phyloP scores from a whole-genome alignment of 1,284 basidiomycete genomes.

The Trichosporon sp. region DNA sequence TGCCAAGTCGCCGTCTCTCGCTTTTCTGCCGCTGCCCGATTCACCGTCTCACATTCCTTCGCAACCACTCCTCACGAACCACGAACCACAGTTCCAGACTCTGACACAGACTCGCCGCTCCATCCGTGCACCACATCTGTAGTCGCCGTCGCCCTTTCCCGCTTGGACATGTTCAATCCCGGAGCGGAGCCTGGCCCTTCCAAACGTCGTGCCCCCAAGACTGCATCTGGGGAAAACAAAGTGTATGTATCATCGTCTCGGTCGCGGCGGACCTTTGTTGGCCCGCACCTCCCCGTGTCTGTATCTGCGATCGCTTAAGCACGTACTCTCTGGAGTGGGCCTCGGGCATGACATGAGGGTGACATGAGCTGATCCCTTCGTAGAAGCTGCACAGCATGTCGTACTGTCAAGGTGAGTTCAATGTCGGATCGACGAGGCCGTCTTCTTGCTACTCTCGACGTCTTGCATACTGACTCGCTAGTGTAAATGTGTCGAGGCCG shows the following conservation, averaged over 20 bases:
- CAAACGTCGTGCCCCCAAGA: slow-evolving; percentile 7
- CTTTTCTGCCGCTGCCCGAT: not conserved
- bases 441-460: not conserved
- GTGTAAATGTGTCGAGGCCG: slow-evolving; percentile 21
- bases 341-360: not conserved
- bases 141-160: not conserved
- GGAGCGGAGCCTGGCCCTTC: slow-evolving; percentile 1
- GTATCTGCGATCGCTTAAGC: not conserved
- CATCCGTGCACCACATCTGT: not conserved
- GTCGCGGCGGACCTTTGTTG: not conserved
- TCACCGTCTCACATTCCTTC: not conserved
- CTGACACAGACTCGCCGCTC: not conserved
- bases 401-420: slow-evolving; percentile 15
- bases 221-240: slow-evolving; percentile 11
- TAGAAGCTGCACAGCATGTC: slow-evolving; percentile 20
- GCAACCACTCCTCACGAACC: slow-evolving; percentile 1
- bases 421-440: too few species aligned
- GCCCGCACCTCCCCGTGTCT: not conserved
- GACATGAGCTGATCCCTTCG: not conserved
- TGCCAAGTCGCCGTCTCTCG: not conserved
- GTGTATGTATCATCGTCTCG: slow-evolving; percentile 8
- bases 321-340: not conserved
- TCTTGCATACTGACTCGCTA: not conserved
- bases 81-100: too few species aligned
- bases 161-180: slow-evolving; percentile 1